Conservation (phyloP, 2,329 filamentous ascomycete genomes). For the Immersiporthe knoxdaviesiana region DNA sequence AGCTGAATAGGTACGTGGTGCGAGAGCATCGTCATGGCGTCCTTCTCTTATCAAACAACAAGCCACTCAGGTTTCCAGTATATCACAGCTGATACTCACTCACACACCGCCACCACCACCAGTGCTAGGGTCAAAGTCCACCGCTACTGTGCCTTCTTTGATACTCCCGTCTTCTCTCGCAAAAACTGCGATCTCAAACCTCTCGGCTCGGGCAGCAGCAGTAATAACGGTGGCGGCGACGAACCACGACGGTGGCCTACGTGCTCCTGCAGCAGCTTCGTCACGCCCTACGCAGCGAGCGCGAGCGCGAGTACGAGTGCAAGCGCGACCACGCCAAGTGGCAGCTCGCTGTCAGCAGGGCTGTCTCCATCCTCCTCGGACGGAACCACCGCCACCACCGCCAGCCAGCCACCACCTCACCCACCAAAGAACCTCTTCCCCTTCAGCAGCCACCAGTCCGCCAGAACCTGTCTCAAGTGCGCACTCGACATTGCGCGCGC, state of each 20-base stretch:
- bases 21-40: background rate
- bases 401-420: constrained; percentile 1
- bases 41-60: background rate
- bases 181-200: constrained; percentile 53
- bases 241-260: constrained; percentile 40
- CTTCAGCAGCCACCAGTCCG: constrained; percentile 51
- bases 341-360: constrained; percentile 5
- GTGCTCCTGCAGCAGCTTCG: constrained; percentile 41
- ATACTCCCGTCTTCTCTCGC: constrained; percentile 51
- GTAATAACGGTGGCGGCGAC: constrained; percentile 27
- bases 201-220: constrained; percentile 32
- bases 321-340: constrained; percentile 10
- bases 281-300: constrained; percentile 36
- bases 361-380: constrained; percentile 18
- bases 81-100: background rate
- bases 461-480: constrained; percentile 53
- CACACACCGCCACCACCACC: constrained; percentile 6
- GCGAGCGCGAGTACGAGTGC: background rate
- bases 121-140: constrained; percentile 57
- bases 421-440: constrained; percentile 38
- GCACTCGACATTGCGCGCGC: constrained; percentile 51
- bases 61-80: background rate
- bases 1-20: constrained; percentile 49
- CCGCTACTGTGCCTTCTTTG: constrained; percentile 55
- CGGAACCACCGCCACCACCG: constrained; percentile 1